Evolutionary conservation across 2,329 filamentous ascomycete species (phyloP).

Genomic region (Aspergillus pseudoterreus): DNA sequence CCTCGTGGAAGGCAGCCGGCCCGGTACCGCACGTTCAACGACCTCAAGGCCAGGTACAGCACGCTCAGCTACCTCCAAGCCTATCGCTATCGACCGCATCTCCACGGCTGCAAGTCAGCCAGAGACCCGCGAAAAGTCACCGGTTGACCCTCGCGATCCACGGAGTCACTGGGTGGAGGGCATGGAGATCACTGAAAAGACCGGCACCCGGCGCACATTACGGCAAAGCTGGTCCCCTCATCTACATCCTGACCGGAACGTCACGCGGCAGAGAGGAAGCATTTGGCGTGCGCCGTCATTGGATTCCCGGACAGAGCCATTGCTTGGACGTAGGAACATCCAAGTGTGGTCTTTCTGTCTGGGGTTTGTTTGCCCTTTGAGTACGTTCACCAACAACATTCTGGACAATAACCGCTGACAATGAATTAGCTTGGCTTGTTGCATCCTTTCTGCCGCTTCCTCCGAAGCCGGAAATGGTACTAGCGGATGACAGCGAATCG

Average conservation of each 20-base stretch:
- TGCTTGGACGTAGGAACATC: conserved; percentile 65
- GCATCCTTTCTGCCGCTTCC: conserved; percentile 72
- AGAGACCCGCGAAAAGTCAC: conserved; percentile 13
- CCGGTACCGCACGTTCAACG: conserved; percentile 25
- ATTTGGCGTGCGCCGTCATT: conserved; percentile 72
- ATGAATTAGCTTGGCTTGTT: conserved; percentile 67
- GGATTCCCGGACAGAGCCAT: conserved; percentile 59
- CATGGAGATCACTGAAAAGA: conserved; percentile 22
- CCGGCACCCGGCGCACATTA: conserved; percentile 40
- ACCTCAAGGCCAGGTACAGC: conserved; percentile 25
- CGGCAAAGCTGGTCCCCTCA: conserved; percentile 71
- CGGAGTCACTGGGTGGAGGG: conserved; percentile 41
- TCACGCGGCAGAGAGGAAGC: conserved; percentile 51
- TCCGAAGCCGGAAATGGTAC: conserved; percentile 47
- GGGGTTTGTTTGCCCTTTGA: conserved; percentile 74
- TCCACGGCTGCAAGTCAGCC: conserved; percentile 29
- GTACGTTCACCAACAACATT: conserved; percentile 42
- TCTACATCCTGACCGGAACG: conserved; percentile 60
- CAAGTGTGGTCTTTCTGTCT: conserved; percentile 72
- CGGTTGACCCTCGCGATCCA: conserved; percentile 36
- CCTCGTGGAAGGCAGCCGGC: conserved; percentile 29
- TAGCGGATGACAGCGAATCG: conserved; percentile 48
- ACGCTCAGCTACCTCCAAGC: conserved; percentile 28
- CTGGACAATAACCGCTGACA: neutral
- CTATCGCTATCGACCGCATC: conserved; percentile 27